These are phyloP conservation scores for Podaxis rugospora DNA, from an alignment of 768 basidiomycete genomes.

Conservation along the genomic window DNA sequence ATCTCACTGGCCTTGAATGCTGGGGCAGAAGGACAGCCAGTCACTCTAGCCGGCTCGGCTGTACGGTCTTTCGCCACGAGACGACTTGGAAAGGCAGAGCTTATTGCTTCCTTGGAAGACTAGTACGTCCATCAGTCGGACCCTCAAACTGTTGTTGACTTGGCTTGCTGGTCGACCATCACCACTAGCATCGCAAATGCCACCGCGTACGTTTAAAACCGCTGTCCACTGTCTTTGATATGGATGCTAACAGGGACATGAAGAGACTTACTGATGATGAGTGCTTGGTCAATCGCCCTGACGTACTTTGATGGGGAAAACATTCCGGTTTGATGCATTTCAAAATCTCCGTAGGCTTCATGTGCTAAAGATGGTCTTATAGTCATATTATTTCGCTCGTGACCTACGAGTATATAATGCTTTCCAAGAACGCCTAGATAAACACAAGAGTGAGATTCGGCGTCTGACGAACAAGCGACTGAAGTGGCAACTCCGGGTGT, in stretches of 20 bases:
- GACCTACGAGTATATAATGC: conserved; percentile 83
- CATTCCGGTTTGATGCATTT: conserved; percentile 58
- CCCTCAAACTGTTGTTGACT: not conserved
- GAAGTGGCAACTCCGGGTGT: conserved; percentile 65
- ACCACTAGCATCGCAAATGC: conserved; percentile 80
- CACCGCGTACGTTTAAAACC: conserved; percentile 39
- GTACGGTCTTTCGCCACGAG: conserved; percentile 85
- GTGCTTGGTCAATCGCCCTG: conserved; percentile 67
- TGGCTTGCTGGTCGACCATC: conserved; percentile 1
- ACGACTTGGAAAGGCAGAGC: conserved; percentile 72
- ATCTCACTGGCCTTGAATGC: conserved; percentile 67
- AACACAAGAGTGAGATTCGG: conserved; percentile 42
- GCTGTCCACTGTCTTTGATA: not conserved
- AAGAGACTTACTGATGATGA: conserved; percentile 76
- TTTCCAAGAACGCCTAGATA: conserved; percentile 48
- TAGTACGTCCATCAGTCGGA: conserved; percentile 53
- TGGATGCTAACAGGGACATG: not conserved
- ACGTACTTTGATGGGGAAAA: conserved; percentile 55
- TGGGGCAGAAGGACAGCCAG: conserved; percentile 69
- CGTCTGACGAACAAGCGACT: conserved; percentile 49
- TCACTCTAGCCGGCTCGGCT: conserved; percentile 66
- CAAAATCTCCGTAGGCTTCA: not conserved
- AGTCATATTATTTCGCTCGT: conserved; percentile 92
- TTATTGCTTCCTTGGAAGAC: conserved; percentile 83
- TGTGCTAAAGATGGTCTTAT: not conserved